Evolutionary conservation across 257 asterid genomes (phyloP).

Genomic region (Leonotis leonurus): DNA sequence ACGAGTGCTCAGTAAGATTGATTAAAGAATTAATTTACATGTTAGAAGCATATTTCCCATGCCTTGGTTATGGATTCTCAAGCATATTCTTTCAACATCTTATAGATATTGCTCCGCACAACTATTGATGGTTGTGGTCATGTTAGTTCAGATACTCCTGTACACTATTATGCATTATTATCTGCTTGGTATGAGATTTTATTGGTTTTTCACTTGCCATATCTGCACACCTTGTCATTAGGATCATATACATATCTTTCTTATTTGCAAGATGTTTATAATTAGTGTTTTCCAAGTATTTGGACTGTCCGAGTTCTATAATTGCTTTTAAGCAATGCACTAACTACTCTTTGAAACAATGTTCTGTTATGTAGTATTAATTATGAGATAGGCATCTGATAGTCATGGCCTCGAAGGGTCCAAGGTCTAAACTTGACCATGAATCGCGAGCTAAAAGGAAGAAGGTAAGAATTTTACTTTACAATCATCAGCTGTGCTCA

Average conservation of each 20-base stretch:
- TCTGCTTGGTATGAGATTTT: background rate
- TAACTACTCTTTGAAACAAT: slow-evolving; percentile 3
- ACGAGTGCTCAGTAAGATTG: background rate
- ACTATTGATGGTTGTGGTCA: background rate
- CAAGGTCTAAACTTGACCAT: slow-evolving; percentile 87
- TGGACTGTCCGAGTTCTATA: background rate
- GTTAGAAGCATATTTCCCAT: slow-evolving; percentile 7
- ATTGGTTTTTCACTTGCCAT: background rate
- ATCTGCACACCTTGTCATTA: too few species aligned
- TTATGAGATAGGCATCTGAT: slow-evolving; percentile 40
- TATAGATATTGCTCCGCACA: background rate
- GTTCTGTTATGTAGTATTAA: slow-evolving; percentile 25
- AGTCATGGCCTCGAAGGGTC: slow-evolving; percentile 98
- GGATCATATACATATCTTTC: background rate
- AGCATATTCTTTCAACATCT: background rate
- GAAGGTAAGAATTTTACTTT: slow-evolving; percentile 83
- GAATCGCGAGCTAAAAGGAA: slow-evolving; percentile 85
- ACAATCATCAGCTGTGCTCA: background rate
- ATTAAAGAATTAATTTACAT: background rate
- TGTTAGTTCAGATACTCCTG: background rate
- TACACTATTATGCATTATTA: background rate
- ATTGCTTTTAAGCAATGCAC: background rate
- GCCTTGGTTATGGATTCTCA: background rate
- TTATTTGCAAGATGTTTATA: background rate
- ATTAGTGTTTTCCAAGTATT: background rate